Percentiles rank a stretch among this genome's conserved stretches.
These are phyloP conservation scores for Sugiyamaella sp. DNA, from an alignment of 1,139 yeast genomes.

Conservation along the genomic window DNA sequence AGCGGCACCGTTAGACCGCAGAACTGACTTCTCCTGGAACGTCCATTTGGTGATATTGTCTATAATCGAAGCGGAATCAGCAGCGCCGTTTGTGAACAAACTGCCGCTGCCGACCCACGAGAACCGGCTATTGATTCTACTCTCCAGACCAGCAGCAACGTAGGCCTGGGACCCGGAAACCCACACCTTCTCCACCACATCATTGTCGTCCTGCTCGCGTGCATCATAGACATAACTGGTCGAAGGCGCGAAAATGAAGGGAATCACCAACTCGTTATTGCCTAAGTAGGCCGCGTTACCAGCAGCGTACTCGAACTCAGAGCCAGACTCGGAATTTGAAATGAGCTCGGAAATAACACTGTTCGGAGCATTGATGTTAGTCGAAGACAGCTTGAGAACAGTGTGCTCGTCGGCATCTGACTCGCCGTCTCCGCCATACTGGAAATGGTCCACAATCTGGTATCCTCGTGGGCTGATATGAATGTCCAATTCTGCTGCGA, in stretches of 20 bases:
- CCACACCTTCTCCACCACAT: slow-evolving; percentile 55
- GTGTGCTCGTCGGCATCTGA: slow-evolving; percentile 31
- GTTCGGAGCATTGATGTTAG: slow-evolving; percentile 20
- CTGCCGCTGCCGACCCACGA: slow-evolving; percentile 76
- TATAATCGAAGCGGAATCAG: slow-evolving; percentile 26
- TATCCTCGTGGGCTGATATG: slow-evolving; percentile 80
- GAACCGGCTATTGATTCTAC: slow-evolving; percentile 74
- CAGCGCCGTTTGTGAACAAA: slow-evolving; percentile 46
- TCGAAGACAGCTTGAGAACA: slow-evolving; percentile 6
- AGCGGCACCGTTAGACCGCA: slow-evolving; percentile 57
- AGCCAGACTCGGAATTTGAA: slow-evolving; percentile 17
- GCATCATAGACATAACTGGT: slow-evolving; percentile 64
- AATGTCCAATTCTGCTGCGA: slow-evolving; percentile 80
- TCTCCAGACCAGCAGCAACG: slow-evolving; percentile 81
- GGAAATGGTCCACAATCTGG: slow-evolving; percentile 68
- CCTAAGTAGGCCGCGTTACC: slow-evolving; percentile 60
- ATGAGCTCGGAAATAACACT: slow-evolving; percentile 19
- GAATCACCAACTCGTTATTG: slow-evolving; percentile 65
- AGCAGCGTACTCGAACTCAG: slow-evolving; percentile 23
- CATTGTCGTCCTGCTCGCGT: slow-evolving; percentile 47
- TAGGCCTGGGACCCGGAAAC: slow-evolving; percentile 80
- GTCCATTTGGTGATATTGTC: slow-evolving; percentile 66
- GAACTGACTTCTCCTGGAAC: slow-evolving; percentile 66
- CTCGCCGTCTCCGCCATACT: slow-evolving; percentile 38
- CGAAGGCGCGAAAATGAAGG: slow-evolving; percentile 67